Base-by-base conservation (phyloP, 208 protist species). In the Leishmania turanica region DNA sequence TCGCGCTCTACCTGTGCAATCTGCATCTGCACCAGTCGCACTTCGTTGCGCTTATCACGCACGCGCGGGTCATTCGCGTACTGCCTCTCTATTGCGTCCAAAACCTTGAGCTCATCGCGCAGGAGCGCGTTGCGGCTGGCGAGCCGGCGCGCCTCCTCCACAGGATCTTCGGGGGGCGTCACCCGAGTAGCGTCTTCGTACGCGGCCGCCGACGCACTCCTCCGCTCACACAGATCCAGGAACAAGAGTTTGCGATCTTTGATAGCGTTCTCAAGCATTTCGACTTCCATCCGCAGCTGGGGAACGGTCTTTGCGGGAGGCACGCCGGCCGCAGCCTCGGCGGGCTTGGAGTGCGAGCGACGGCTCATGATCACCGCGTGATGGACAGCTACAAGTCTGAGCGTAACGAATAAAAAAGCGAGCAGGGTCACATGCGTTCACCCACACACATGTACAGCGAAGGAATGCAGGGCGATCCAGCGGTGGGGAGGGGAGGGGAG, bases 1-100 rank as follows among this genome's bases (percentile, higher is more conserved):
- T 96, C 94, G 19, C 71, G 83, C 73, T 91, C 88, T 27, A 92
- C 77, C 73, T 90, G 70, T 15, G 60, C 85, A 9, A 94, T 89
- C 58, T 96, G 81, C 74, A 86, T 84, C 60, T 82, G 71, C n/a
- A 92, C 87, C 37, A 86, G 87, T 42, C 75, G 84, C 34, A 94
- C 81, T 68, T 91, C 87, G 70, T 97, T 97, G 17, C 81, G 83
- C 71, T 93, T 89, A 66, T 95, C 91, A 31, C 90, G 62, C 53
- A 96, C 90, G 19, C 87, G 88, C 19, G 92, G 89, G 65, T 93
- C 86, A 40, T 78, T 85, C 8, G 83, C 73, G 51, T 88, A 83
- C 69, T 82, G 66, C 49, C 86, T 68, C 74, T 90, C 90, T 24
- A 77, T 69, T 9, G 75, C 81, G 51, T 75, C 58, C 7, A 90